Base-by-base conservation (phyloP, 352 stramenopile species). In the Hyaloperonospora arabidopsidis region DNA sequence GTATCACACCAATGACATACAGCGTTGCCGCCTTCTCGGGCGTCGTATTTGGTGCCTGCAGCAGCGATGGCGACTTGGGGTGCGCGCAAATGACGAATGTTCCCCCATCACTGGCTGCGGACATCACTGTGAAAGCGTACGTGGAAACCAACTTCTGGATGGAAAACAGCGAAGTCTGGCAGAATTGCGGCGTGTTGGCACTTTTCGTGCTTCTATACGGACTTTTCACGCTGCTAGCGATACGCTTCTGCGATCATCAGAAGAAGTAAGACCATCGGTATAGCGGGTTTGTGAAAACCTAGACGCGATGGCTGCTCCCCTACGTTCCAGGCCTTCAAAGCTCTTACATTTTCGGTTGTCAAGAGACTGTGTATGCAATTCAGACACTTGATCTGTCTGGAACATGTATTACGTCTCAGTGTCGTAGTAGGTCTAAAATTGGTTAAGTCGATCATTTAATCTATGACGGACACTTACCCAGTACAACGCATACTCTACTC, bases 1-100 rank as follows among this genome's bases (percentile, higher is more conserved):
- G 61, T 36, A 63, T 71, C 52, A 72, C 57, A 12, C 61, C 65
- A 12, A 47, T 68, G n/a, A 56, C 48, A 1, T 83, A 78, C 57
- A 63, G 45, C 2, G 46, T 79, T 10, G 50, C 68, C 7, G 54
- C 72, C 1, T 41, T 86, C 8, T 43, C 59, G 1, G 53, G 59
- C 0, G 38, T 57, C 1, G 53, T 75, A 15, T 76, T 85, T 49
- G 43, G 50, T 1, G 44, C 69, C 17, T 83, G 73, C 6, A 21
- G 49, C 15, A 23, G 22, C 15, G 45, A 39, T 10, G 40, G 39
- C 14, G 41, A 52, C 19, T 48, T 59, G 14, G 56, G 56, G 12
- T 63, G 56, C 19, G 53, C 25, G 1, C 49, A 53, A 41, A 22
- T 63, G 36, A 19, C 19, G 5, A 49, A 49, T 13, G 25, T 36